Evolutionary conservation across 768 basidiomycete species (phyloP).

Genomic region (Psilocybe subaeruginosa): DNA sequence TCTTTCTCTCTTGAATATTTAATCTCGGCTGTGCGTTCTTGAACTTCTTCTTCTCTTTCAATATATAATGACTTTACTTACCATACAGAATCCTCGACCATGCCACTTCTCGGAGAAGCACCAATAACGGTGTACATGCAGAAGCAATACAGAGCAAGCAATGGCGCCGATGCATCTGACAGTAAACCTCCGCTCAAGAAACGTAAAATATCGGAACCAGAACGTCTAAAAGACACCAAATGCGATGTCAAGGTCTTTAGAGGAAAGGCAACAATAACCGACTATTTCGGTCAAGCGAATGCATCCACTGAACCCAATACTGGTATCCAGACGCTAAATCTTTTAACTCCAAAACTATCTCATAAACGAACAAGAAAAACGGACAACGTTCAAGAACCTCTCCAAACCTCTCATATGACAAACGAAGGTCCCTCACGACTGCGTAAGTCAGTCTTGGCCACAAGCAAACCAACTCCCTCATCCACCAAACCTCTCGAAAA

Average conservation of each 20-base stretch:
- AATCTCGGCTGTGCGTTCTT: neutral
- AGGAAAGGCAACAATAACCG: neutral
- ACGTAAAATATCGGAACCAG: neutral
- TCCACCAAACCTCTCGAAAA: neutral
- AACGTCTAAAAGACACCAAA: neutral
- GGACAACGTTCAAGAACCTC: neutral
- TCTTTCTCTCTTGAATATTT: neutral
- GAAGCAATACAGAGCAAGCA: neutral
- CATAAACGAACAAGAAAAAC: neutral
- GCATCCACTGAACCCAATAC: neutral
- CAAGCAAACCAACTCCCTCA: neutral
- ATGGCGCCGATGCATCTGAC: neutral
- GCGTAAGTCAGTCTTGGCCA: neutral
- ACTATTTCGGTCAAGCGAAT: neutral
- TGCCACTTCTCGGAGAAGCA: conserved; percentile 14
- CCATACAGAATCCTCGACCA: neutral
- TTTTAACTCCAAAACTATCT: neutral
- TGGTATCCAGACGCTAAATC: neutral
- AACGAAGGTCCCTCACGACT: neutral
- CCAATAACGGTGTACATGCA: conserved; percentile 11
- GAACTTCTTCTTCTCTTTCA: neutral
- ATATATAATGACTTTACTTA: neutral
- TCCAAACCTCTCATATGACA: neutral
- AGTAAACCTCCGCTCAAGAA: neutral
- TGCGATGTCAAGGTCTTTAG: neutral